Percentiles rank a stretch among this genome's conserved stretches.
Evolutionary conservation across 1,284 basidiomycete genomes (phyloP).

Genomic region (Afroboletus lepidellus): DNA sequence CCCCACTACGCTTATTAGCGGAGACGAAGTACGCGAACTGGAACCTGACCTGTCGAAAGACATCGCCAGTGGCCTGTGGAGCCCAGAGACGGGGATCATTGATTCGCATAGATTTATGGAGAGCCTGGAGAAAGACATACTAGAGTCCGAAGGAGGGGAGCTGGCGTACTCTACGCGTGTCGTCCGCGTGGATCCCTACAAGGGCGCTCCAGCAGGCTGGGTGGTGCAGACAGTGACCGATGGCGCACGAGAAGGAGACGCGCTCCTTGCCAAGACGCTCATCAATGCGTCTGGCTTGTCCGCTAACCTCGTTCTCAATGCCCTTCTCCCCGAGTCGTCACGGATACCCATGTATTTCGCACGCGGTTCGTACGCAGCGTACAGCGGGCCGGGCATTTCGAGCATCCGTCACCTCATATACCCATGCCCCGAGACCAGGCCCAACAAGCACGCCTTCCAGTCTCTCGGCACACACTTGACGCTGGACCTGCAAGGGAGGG

Average conservation of each 20-base stretch:
- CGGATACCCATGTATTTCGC: constrained; percentile 73
- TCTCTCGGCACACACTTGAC: constrained; percentile 91
- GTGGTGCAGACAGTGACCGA: constrained; percentile 66
- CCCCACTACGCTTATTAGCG: constrained; percentile 68
- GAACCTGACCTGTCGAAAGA: constrained; percentile 80
- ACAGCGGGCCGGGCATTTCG: constrained; percentile 72
- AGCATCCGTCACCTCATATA: constrained; percentile 81
- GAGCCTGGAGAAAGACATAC: constrained; percentile 77
- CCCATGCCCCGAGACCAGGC: constrained; percentile 74
- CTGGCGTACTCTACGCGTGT: constrained; percentile 82
- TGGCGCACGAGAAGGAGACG: constrained; percentile 51
- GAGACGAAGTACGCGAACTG: constrained; percentile 68
- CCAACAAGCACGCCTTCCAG: constrained; percentile 61
- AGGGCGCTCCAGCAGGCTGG: constrained; percentile 52
- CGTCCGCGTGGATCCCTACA: constrained; percentile 79
- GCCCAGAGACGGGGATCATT: constrained; percentile 88
- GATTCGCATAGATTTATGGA: constrained; percentile 84
- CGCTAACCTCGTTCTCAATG: constrained; percentile 68
- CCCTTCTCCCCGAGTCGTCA: constrained; percentile 55
- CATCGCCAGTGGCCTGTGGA: constrained; percentile 76
- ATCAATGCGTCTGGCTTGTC: constrained; percentile 90
- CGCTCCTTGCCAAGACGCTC: constrained; percentile 80
- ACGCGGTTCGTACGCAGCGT: constrained; percentile 85
- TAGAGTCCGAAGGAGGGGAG: constrained; percentile 68
- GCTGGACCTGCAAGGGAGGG: constrained; percentile 82